Base-by-base conservation (phyloP, 2,329 filamentous ascomycete species). In the Aspergillus arachidicola region DNA sequence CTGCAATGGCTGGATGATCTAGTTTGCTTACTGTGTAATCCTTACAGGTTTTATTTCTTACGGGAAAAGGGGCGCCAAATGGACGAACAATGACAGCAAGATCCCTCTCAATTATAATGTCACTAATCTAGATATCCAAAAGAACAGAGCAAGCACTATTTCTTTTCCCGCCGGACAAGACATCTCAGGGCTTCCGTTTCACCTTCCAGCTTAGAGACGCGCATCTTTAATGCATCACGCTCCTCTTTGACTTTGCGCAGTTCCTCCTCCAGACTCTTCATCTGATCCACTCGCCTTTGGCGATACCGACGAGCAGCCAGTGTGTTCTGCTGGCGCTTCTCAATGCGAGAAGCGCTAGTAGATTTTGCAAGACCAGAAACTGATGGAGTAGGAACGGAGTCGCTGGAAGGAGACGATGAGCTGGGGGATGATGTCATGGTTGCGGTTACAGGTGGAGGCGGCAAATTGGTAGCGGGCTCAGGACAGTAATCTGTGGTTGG, bases 141-240 rank as follows among this genome's bases (percentile, higher is more conserved):
- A 11, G 46, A 30, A 34, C 7, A 30, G 38, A 61, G 16, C 19
- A 61, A n/a, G 30, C 21, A 46, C 56, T 62, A 62, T 30, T 58
- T 62, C 41, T 58, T 62, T 50, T 41, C 45, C 32, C 55, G 43
- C 21, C 60, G 41, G 7, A 59, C 7, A 28, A 62, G 48, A 21
- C 55, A 19, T 7, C 60, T 34, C 6, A 62, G 56, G 32, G 60
- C 60, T 41, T 65, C 63, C 51, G 63, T 65, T 58, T 62, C 63
- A 9, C 63, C 63, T 28, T 57, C 63, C 58, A 65, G 38, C n/a
- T 65, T 65, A 12, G 63, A 65, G 16, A 65, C 60, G 12, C 60
- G 51, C 63, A 62, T 62, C 38, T 53, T 51, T 41, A 63, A 32
- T 43, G 58, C 46, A 58, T 65, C 58, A 30, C 60, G 60, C 28